Evolutionary conservation across 257 asterid species (phyloP).

Genomic region (Primulina tabacum): DNA sequence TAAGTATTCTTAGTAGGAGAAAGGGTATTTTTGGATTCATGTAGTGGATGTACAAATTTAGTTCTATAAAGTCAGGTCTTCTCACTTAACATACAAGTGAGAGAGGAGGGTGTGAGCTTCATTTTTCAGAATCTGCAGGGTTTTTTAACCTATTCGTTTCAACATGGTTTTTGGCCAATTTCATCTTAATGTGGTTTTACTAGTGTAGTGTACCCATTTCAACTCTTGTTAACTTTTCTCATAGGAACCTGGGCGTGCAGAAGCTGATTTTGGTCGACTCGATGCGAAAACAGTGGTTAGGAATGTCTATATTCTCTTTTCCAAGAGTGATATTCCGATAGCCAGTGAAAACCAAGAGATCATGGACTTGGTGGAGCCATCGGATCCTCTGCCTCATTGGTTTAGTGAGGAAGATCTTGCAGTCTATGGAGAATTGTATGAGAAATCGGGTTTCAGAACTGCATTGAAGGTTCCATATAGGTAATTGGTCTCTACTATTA

Average conservation of each 20-base stretch:
- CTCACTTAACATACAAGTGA: too few relatives aligned
- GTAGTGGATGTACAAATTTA: neutral
- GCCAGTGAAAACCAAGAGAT: conserved; percentile 55
- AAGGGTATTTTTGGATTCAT: neutral
- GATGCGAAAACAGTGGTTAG: conserved; percentile 50
- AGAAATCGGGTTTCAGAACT: conserved; percentile 40
- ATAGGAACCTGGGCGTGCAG: conserved; percentile 50
- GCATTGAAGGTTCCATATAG: conserved; percentile 42
- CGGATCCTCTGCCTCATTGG: conserved; percentile 38
- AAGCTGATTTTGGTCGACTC: conserved; percentile 55
- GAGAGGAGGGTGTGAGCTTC: too few relatives aligned
- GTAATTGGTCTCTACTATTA: conserved; percentile 13
- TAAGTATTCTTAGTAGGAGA: neutral
- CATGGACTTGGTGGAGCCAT: conserved; percentile 48
- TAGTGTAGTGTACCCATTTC: neutral
- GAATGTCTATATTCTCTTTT: conserved; percentile 55
- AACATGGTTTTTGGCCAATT: neutral
- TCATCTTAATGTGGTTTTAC: neutral
- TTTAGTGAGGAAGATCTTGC: conserved; percentile 35
- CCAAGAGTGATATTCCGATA: conserved; percentile 45
- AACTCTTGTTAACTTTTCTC: neutral
- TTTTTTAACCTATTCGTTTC: neutral
- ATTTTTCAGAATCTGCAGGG: neutral
- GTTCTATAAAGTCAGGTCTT: neutral
- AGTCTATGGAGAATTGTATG: conserved; percentile 25